Percentiles rank a stretch among this genome's conserved stretches.
Conservation (phyloP, 2,329 filamentous ascomycete species). For the Immersiporthe knoxdaviesiana region DNA sequence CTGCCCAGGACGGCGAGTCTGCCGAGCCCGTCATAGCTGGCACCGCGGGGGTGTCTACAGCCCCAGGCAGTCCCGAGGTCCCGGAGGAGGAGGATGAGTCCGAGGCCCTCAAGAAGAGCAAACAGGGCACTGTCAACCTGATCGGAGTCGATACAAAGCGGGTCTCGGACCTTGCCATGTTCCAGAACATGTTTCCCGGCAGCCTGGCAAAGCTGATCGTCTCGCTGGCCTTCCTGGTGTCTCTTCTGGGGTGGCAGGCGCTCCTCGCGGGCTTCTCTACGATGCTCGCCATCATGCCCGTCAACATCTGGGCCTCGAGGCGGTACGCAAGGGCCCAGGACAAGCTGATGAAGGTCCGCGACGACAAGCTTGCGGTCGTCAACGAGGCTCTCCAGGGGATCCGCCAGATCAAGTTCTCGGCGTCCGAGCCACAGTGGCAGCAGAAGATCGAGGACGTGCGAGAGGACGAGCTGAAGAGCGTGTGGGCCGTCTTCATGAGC, state of each 20-base stretch:
- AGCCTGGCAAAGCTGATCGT: slow-evolving; percentile 66
- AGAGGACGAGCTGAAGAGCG: slow-evolving; percentile 66
- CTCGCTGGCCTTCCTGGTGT: slow-evolving; percentile 67
- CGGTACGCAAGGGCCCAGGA: slow-evolving; percentile 68
- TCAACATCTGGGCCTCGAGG: slow-evolving; percentile 70
- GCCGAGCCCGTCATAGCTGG: slow-evolving; percentile 36
- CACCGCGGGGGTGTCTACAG: slow-evolving; percentile 36
- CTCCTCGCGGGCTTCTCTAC: slow-evolving; percentile 67
- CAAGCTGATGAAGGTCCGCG: slow-evolving; percentile 73
- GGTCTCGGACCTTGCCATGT: slow-evolving; percentile 69
- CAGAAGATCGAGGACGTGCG: slow-evolving; percentile 67
- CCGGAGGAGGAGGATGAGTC: slow-evolving; percentile 53
- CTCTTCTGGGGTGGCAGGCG: slow-evolving; percentile 72
- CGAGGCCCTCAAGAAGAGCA: slow-evolving; percentile 53
- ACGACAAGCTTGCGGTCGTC: slow-evolving; percentile 74
- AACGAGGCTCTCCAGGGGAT: slow-evolving; percentile 80
- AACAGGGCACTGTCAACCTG: slow-evolving; percentile 75
- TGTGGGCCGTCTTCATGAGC: slow-evolving; percentile 68
- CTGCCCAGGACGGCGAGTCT: slow-evolving; percentile 36
- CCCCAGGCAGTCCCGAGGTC: slow-evolving; percentile 39
- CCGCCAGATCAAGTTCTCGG: slow-evolving; percentile 83
- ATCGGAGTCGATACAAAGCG: slow-evolving; percentile 76
- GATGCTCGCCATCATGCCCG: slow-evolving; percentile 66
- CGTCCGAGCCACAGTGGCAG: slow-evolving; percentile 76
- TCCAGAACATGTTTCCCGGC: slow-evolving; percentile 66